Evolutionary conservation across 2,329 filamentous ascomycete genomes (phyloP).

Genomic region (Apiospora rasikravindrae): DNA sequence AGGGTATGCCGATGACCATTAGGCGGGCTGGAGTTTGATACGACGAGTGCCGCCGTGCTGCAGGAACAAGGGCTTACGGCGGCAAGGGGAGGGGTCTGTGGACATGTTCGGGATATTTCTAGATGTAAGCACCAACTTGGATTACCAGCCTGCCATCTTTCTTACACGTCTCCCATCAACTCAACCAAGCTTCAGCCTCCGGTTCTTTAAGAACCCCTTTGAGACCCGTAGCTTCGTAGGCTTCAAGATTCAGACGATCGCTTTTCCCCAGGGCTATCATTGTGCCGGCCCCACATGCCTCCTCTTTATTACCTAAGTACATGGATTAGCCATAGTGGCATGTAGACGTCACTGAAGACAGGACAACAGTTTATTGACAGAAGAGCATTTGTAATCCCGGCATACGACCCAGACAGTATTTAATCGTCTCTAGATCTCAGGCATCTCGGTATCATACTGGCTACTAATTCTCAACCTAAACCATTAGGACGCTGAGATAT

Average conservation of each 20-base stretch:
- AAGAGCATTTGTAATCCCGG: background rate
- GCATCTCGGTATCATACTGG: background rate
- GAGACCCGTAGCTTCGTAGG: background rate
- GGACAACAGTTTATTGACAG: background rate
- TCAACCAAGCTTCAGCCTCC: background rate
- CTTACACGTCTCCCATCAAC: background rate
- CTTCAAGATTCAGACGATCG: background rate
- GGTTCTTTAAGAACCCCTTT: background rate
- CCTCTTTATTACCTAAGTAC: conserved; percentile 2
- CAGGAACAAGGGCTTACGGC: background rate
- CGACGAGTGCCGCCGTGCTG: background rate
- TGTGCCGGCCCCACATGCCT: background rate
- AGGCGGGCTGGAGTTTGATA: background rate
- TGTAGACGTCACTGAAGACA: background rate
- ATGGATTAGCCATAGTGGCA: background rate
- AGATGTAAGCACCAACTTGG: background rate
- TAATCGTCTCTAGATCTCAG: background rate
- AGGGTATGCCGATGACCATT: background rate
- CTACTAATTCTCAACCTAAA: background rate
- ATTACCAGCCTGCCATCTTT: background rate
- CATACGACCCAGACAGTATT: background rate
- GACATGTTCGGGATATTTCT: background rate
- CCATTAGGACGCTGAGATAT: background rate
- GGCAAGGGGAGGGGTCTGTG: background rate
- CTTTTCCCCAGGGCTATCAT: background rate